phyloP scores from a whole-genome alignment of 2,329 filamentous ascomycete species.

The Colletotrichum eleusines region DNA sequence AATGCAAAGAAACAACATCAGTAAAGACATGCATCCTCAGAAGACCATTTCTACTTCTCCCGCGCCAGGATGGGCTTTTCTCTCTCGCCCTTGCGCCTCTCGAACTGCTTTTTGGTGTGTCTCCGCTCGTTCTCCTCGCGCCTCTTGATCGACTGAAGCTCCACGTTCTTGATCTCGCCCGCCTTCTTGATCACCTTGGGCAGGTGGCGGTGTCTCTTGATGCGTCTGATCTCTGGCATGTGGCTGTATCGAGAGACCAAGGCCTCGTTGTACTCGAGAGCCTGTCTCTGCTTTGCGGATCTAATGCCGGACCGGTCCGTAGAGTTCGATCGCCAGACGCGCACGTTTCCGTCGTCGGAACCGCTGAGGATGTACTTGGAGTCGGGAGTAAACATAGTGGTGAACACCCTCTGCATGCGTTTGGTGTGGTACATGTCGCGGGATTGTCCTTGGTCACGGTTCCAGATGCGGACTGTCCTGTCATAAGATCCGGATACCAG shows the following conservation, averaged over 20 bases:
- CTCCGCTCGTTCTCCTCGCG: slow-evolving; percentile 94
- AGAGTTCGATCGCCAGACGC: slow-evolving; percentile 90
- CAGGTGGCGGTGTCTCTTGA: slow-evolving; percentile 90
- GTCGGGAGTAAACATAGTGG: slow-evolving; percentile 87
- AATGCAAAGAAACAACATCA: slow-evolving; percentile 39
- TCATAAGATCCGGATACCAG: slow-evolving; percentile 89
- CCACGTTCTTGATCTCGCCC: slow-evolving; percentile 91
- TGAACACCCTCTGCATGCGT: slow-evolving; percentile 92
- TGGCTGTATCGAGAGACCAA: slow-evolving; percentile 87
- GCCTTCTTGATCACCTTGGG: slow-evolving; percentile 97
- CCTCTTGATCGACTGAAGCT: slow-evolving; percentile 87
- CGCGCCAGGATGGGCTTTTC: slow-evolving; percentile 90
- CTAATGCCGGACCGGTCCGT: slow-evolving; percentile 88
- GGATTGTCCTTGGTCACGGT: slow-evolving; percentile 82
- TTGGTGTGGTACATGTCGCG: slow-evolving; percentile 98
- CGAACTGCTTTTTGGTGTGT: slow-evolving; percentile 86
- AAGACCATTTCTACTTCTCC: slow-evolving; percentile 60
- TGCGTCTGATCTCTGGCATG: slow-evolving; percentile 95
- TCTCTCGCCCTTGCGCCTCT: slow-evolving; percentile 80
- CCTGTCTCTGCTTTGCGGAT: slow-evolving; percentile 84
- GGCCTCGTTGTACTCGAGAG: slow-evolving; percentile 91
- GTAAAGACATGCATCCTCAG: background rate
- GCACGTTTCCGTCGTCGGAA: slow-evolving; percentile 89
- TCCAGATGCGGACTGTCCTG: slow-evolving; percentile 89
- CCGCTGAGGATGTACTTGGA: slow-evolving; percentile 90